Evolutionary conservation across 1,284 basidiomycete genomes (phyloP), one percentile per base, ranked within the genome.

Genomic region (Anthracocystis panici-leucophaei): DNA sequence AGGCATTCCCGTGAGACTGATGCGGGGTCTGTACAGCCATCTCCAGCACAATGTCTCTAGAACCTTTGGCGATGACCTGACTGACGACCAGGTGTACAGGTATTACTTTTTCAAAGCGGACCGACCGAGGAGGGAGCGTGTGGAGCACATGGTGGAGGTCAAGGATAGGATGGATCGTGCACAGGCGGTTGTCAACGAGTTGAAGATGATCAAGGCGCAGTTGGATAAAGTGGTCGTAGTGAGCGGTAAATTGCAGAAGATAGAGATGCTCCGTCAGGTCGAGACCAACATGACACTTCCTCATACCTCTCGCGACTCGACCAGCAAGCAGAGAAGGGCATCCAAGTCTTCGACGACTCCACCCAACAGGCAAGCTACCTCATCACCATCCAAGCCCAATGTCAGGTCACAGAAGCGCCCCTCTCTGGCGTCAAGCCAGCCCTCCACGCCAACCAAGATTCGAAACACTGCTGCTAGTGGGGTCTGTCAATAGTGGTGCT

Each of bases 41-140:
- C 33, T 70, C 27, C 48, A 29, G 31, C 35, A 49, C 20, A 42
- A n/a, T 1, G 53, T 64, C 14, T 20, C 23, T 2, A 8, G 21
- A 5, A 48, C 14, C 31, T 31, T 70, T 12, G 48, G 57, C 10
- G 25, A 4, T 3, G 23, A 53, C 2, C 33, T 48, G 14, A 31
- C 40, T 29, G 67, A 59, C 35, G 35, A 54, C 5, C 20, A 70
- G 56, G 41, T 70, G 14, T 70, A 64, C 42, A 4, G 49, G 11
- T 21, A 48, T 8, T 70, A 70, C 60, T 61, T 70, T 21, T 7
- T 14, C 31, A 48, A 65, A 23, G 67, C 49, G 20, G 61, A 64
- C 33, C 31, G 57, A 25, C 55, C 59, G 5, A 45, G 67, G 23
- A 27, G 61, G 20, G 67, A 54, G 53, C n/a, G 25, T 3, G 10